Evolutionary conservation across 2,329 filamentous ascomycete genomes (phyloP), one percentile per base, ranked within the genome.

Genomic region (Fusarium globosum): DNA sequence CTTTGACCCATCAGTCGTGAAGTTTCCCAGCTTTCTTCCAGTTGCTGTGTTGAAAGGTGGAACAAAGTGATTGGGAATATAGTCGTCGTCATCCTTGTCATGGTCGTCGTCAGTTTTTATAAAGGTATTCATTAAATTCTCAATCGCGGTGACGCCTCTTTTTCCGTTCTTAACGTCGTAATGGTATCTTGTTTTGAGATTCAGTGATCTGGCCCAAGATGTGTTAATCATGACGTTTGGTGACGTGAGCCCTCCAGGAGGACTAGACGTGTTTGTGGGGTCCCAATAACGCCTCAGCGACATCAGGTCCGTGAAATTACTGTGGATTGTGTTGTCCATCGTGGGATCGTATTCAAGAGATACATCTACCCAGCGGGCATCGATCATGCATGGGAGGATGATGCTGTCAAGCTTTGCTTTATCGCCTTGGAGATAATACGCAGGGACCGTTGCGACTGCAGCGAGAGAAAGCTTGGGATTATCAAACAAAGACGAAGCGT

Each of bases 101-200:
- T 41, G 20, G 20, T 14, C 39, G 20, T 41, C 20, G 20, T n/a
- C 39, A 9, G 21, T 14, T 41, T 41, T 4, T 1, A 41, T n/a
- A 41, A 41, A 41, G 39, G 21, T 14, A 6, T 15, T 7, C 39
- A 41, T 41, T 10, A 41, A 7, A 41, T 41, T 14, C 13, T 41
- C 39, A 6, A 41, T 41, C 13, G 8, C 14, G 6, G 39, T 41
- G 20, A 41, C 39, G 20, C 21, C 13, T 41, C 39, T 41, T 21
- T 4, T 41, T 21, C 39, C 39, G 39, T 41, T 41, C 4, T 9
- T 14, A 8, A 41, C 39, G 7, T 41, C n/a, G 0, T 41, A 41
- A n/a, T 14, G 13, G 0, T 41, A 41, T 0, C 0, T 41, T 41
- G 39, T 41, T 9, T 16, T 42, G 14, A 42, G 41, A 1, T 42